Evolutionary conservation across 2,329 filamentous ascomycete genomes (phyloP).

Genomic region (Fusarium euwallaceae): DNA sequence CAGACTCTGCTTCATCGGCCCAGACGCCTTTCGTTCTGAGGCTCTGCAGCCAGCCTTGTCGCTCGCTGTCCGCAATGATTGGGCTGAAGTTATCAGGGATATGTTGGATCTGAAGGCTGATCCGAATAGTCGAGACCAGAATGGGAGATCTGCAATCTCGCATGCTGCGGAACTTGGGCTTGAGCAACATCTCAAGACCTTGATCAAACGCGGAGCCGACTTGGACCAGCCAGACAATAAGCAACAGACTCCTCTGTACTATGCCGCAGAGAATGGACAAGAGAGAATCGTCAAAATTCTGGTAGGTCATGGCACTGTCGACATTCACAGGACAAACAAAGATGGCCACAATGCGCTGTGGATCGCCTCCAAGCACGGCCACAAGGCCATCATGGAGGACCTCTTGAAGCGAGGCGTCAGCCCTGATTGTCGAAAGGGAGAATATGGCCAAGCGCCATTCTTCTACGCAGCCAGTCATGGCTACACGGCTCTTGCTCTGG

Average conservation of each 20-base stretch:
- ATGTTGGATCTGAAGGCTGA: conserved; percentile 29
- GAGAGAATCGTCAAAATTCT: not conserved
- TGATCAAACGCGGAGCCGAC: conserved; percentile 5
- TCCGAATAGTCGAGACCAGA: conserved; percentile 18
- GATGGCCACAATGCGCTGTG: not conserved
- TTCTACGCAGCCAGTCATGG: not conserved
- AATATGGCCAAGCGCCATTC: not conserved
- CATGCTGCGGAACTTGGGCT: conserved; percentile 26
- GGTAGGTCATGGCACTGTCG: not conserved
- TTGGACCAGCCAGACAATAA: conserved; percentile 17
- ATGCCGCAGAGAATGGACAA: not conserved
- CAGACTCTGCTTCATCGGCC: conserved; percentile 9
- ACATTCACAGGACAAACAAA: not conserved
- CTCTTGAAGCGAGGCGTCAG: not conserved
- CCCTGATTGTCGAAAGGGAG: not conserved
- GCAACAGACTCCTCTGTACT: conserved; percentile 14
- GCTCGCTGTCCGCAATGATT: conserved; percentile 27
- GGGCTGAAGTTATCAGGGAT: conserved; percentile 16
- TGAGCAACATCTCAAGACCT: not conserved
- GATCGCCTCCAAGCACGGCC: not conserved
- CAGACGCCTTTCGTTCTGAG: conserved; percentile 2
- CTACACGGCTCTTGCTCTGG: not conserved
- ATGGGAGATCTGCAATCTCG: conserved; percentile 27
- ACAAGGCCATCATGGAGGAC: not conserved
- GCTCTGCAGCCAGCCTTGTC: conserved; percentile 16